These are phyloP conservation scores for Daldinia grandis DNA, from an alignment of 495 filamentous ascomycete species.

Conservation along the genomic window DNA sequence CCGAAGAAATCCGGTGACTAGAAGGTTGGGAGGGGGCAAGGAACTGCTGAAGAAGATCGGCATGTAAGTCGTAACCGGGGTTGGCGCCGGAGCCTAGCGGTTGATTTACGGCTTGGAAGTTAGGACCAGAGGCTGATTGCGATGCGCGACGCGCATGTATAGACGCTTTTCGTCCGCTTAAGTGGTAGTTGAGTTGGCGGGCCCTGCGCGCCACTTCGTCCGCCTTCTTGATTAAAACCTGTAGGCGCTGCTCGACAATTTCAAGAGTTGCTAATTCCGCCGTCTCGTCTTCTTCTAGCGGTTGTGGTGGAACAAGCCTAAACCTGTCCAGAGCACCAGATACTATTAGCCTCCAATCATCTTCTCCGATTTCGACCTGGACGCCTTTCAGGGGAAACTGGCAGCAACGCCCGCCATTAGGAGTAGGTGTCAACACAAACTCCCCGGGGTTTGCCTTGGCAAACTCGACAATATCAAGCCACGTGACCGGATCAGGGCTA, in stretches of 20 bases:
- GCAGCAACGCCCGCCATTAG: constrained; percentile 70
- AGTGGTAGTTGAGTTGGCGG: constrained; percentile 80
- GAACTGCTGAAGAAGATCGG: constrained; percentile 56
- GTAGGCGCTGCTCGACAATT: constrained; percentile 79
- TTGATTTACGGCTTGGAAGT: constrained; percentile 43
- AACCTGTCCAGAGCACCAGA: constrained; percentile 85
- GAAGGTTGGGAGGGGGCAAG: constrained; percentile 39
- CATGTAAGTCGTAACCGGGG: constrained; percentile 50
- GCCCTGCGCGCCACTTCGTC: constrained; percentile 82
- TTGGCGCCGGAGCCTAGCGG: constrained; percentile 35
- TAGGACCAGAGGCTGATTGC: constrained; percentile 38
- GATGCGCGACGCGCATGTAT: constrained; percentile 56
- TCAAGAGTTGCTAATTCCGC: constrained; percentile 85
- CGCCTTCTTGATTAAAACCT: constrained; percentile 77
- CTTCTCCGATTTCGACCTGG: constrained; percentile 85
- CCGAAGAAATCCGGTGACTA: constrained; percentile 40
- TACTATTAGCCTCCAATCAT: constrained; percentile 82
- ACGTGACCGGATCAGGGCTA: constrained; percentile 71
- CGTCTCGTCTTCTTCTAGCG: constrained; percentile 84
- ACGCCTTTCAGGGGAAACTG: constrained; percentile 83
- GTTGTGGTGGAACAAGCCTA: constrained; percentile 73
- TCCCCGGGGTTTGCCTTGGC: constrained; percentile 81
- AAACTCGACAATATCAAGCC: constrained; percentile 87
- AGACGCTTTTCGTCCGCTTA: constrained; percentile 76
- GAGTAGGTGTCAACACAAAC: constrained; percentile 74